phyloP scores from a whole-genome alignment of 345 rosid genomes.

The Cochlearia excelsa region DNA sequence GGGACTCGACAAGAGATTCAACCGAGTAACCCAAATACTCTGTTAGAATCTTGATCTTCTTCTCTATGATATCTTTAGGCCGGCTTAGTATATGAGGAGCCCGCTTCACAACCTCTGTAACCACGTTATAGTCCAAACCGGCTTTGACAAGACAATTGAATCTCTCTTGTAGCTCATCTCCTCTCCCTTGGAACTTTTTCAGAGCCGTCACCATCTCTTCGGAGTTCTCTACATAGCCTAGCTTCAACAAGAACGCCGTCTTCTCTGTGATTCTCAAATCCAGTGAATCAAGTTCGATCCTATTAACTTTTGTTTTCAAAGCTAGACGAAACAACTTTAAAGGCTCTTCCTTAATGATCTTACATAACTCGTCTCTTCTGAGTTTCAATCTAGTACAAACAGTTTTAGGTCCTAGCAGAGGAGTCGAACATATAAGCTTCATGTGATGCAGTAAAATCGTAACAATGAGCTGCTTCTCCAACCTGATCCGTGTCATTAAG shows the following conservation, averaged over 20 bases:
- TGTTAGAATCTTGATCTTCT: constrained; percentile 53
- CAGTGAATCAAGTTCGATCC: constrained; percentile 45
- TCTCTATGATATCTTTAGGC: constrained; percentile 46
- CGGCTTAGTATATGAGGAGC: constrained; percentile 66
- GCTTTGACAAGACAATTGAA: constrained; percentile 62
- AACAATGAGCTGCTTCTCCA: constrained; percentile 46
- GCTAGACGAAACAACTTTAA: constrained; percentile 50
- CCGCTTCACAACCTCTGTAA: constrained; percentile 46
- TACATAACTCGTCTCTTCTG: constrained; percentile 43
- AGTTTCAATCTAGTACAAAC: constrained; percentile 45
- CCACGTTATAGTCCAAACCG: constrained; percentile 60
- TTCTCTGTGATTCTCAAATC: constrained; percentile 40
- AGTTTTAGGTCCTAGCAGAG: constrained; percentile 49
- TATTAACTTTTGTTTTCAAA: constrained; percentile 39
- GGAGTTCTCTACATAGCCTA: constrained; percentile 52
- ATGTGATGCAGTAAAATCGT: constrained; percentile 36
- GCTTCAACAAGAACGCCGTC: constrained; percentile 50
- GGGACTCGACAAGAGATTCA: constrained; percentile 47
- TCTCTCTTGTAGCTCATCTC: constrained; percentile 66
- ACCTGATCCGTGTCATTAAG: constrained; percentile 46
- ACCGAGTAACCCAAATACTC: constrained; percentile 54
- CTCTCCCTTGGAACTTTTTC: constrained; percentile 60
- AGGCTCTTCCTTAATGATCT: constrained; percentile 55
- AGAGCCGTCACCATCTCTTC: constrained; percentile 41
- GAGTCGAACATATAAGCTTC: constrained; percentile 45